Conservation (phyloP, 2,329 filamentous ascomycete genomes). For the Cryphonectria carpinicola region DNA sequence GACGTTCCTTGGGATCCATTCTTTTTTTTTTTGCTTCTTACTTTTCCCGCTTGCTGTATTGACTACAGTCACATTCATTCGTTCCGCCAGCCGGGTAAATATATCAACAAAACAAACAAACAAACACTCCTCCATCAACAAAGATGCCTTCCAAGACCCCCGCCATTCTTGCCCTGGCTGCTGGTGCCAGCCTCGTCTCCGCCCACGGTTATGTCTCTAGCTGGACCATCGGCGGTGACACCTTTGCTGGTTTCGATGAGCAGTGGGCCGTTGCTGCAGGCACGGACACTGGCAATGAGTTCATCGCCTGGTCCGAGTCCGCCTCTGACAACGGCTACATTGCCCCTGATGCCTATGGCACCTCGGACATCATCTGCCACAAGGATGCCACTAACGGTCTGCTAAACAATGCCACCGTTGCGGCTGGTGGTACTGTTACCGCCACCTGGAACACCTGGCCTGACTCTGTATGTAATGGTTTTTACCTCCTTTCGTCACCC, state of each 20-base stretch:
- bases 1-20: slow-evolving; percentile 25
- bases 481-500: not conserved
- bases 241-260: slow-evolving; percentile 34
- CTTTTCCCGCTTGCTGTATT: slow-evolving; percentile 25
- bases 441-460: slow-evolving; percentile 38
- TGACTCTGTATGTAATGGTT: slow-evolving; percentile 23
- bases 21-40: slow-evolving; percentile 9
- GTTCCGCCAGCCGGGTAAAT: slow-evolving; percentile 24
- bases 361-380: slow-evolving; percentile 28
- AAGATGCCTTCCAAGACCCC: slow-evolving; percentile 26
- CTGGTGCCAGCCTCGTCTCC: slow-evolving; percentile 32
- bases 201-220: slow-evolving; percentile 39
- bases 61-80: slow-evolving; percentile 28
- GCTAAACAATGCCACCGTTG: slow-evolving; percentile 32
- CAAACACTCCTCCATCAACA: slow-evolving; percentile 1
- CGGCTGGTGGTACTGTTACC: slow-evolving; percentile 29
- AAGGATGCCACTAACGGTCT: slow-evolving; percentile 28
- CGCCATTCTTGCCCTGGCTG: slow-evolving; percentile 24
- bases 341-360: slow-evolving; percentile 18
- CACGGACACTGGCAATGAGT: slow-evolving; percentile 25
- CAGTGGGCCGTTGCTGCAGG: slow-evolving; percentile 23
- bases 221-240: slow-evolving; percentile 37
- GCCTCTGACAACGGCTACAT: slow-evolving; percentile 28
- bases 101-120: not conserved
- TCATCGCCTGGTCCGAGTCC: slow-evolving; percentile 26